Base-by-base conservation (phyloP, 2,329 filamentous ascomycete species). In the Colletotrichum cordylinicola region DNA sequence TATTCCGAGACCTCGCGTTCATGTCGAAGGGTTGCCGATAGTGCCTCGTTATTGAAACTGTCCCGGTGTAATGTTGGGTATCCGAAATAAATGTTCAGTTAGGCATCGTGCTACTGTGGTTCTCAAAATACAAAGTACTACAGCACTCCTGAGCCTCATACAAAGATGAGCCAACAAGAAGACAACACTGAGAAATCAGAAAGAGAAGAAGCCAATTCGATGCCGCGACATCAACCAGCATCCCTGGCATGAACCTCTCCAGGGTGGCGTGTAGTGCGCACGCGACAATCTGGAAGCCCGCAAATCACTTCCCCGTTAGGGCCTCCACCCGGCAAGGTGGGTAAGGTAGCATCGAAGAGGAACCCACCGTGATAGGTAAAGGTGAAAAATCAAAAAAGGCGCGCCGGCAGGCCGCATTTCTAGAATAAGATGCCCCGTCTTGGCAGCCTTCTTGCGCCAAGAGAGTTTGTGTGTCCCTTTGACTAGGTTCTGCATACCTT, bases 21-120 rank as follows among this genome's bases (percentile, higher is more conserved):
- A 13, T 21, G 39, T 21, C n/a, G 43, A 43, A n/a, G 39, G 39
- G 18, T 48, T 12, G 18, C 39, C 10, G 43, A 21, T 52, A 52
- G 43, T 52, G 43, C 43, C 1, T 52, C n/a, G 0, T 21, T 4
- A 10, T 13, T 1, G n/a, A 48, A 2, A 10, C 21, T 48, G 3
- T 8, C 43, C 21, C 43, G 18, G 4, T 48, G n/a, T 21, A 2
- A 21, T 4, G 0, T 4, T 13, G 18, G 3, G 1, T 7, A 13
- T 21, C 10, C 2, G n/a, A 21, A 2, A 9, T n/a, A 2, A 4
- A 4, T 48, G n/a, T 48, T 48, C n/a, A 2, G 1, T 48, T 1
- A 21, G n/a, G 4, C 0, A 4, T 48, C n/a, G 43, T 52, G 39
- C 9, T 18, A 48, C n/a, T n/a, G n/a, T 48, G 39, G 1, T n/a